Evolutionary conservation across 1,284 basidiomycete species (phyloP).

Genomic region (Kalmanozyma brasiliensis): DNA sequence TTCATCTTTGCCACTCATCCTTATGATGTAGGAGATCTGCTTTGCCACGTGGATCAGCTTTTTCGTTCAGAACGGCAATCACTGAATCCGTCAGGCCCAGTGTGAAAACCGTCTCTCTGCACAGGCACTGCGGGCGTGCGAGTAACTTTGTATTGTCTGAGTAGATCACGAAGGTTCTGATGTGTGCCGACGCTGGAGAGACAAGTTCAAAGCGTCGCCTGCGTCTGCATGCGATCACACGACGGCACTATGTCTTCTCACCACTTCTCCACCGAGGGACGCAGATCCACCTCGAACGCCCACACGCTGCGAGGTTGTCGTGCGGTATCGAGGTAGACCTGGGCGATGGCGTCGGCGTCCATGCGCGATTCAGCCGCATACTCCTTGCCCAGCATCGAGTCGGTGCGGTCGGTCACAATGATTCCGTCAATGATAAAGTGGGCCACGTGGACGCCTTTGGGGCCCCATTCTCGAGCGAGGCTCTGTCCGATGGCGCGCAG

Average conservation of each 20-base stretch:
- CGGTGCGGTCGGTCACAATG: slow-evolving; percentile 43
- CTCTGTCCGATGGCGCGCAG: slow-evolving; percentile 46
- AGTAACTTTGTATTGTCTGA: no score
- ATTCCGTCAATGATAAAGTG: slow-evolving; percentile 54
- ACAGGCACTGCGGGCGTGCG: no score
- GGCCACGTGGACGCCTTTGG: slow-evolving; percentile 47
- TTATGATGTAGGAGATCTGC: slow-evolving; percentile 67
- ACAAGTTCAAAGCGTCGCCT: no score
- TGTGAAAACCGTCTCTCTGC: no score
- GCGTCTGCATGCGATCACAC: no score
- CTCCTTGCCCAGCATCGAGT: slow-evolving; percentile 21
- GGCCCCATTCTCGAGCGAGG: slow-evolving; percentile 45
- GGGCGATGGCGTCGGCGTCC: slow-evolving; percentile 50
- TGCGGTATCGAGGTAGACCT: slow-evolving; percentile 47
- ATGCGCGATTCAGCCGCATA: slow-evolving; percentile 45
- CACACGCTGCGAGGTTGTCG: slow-evolving; percentile 46
- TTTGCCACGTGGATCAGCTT: no score
- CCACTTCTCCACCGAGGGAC: slow-evolving; percentile 46
- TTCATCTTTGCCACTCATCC: slow-evolving; percentile 78
- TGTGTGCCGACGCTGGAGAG: no score
- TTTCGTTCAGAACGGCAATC: no score
- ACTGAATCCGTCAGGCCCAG: no score
- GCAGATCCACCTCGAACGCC: slow-evolving; percentile 42
- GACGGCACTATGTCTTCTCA: background rate
- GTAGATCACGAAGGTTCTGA: no score